Evolutionary conservation across 225 moss, liverwort and hornwort species (phyloP), one percentile per base, ranked within the genome.

Genomic region (Ulota crispa): DNA sequence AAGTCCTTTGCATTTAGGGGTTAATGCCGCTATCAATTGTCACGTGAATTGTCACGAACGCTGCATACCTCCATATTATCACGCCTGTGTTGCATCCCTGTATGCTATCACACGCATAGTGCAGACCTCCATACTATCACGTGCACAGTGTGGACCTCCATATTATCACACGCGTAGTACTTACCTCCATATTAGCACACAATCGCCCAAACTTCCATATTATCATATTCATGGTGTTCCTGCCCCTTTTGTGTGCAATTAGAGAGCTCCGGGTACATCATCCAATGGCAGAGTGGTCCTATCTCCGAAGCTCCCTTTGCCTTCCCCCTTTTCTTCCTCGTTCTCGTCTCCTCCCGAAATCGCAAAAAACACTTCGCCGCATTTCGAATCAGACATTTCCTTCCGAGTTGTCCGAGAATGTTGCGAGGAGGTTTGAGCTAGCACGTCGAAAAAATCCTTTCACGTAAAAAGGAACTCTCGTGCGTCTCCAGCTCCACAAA

Each of bases 381-480:
- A 47, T 59, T 61, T 80, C 30, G 70, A 57, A 47, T 70, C 18
- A 28, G 34, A 24, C 34, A 28, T 39, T 41, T 23, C 23, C 37
- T 8, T 45, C 32, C 30, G 30, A 55, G 36, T 14, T 1, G 55
- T 8, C 18, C 55, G 63, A 87, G 61, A 56, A 84, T 87, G 82
- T 24, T 26, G 70, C 82, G 9, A 56, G 71, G 53, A 9, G 82
- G 88, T 42, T 34, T 53, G 59, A 85, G 82, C 72, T 82, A 66
- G 61, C 21, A 62, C 52, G 50, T 75, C 30, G 66, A 20, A 32
- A 32, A 32, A 31, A 23, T 73, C 62, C 28, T 34, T 23, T 28
- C 1, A 7, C 57, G 45, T 0, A 12, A 28, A 9, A 27, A 50
- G 50, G 59, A 16, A 20, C 27, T 31, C 27, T 7, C 3, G 23